Percentiles rank a stretch among this genome's conserved stretches.
These are phyloP conservation scores for Spiraea crenata DNA, from an alignment of 331 rosid genomes.

Conservation along the genomic window DNA sequence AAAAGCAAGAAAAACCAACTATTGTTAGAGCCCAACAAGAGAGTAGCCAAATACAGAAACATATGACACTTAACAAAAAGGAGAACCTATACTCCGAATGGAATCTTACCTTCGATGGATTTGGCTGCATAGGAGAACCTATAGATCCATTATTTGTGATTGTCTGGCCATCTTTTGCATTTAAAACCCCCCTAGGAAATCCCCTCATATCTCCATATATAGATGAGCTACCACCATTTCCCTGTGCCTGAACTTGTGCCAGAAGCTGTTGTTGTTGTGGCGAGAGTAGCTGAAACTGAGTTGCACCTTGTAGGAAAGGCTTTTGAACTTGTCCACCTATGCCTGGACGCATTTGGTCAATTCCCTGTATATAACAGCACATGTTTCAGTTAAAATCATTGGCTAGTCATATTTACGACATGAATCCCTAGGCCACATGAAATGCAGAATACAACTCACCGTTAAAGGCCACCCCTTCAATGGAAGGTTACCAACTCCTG, in stretches of 20 bases:
- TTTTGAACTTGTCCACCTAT: slow-evolving; percentile 83
- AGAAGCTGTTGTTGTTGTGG: slow-evolving; percentile 81
- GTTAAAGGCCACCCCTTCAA: slow-evolving; percentile 97
- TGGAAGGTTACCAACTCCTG: slow-evolving; percentile 75
- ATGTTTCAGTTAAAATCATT: slow-evolving; percentile 19
- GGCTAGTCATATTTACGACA: slow-evolving; percentile 12
- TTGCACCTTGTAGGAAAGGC: slow-evolving; percentile 78
- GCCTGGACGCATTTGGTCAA: slow-evolving; percentile 82
- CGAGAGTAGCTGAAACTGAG: slow-evolving; percentile 83
- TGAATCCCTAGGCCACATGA: slow-evolving; percentile 15
- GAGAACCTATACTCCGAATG: background rate
- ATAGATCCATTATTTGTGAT: slow-evolving; percentile 76
- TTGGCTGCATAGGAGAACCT: slow-evolving; percentile 90
- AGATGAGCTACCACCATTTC: slow-evolving; percentile 56
- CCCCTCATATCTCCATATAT: slow-evolving; percentile 81
- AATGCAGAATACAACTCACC: slow-evolving; percentile 48
- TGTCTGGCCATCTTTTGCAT: slow-evolving; percentile 68
- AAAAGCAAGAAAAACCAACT: background rate
- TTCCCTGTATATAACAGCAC: slow-evolving; percentile 55
- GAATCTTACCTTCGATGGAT: slow-evolving; percentile 65
- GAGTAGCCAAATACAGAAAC: background rate
- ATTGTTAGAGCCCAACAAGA: background rate
- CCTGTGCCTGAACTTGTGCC: slow-evolving; percentile 85
- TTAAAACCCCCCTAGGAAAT: slow-evolving; percentile 63
- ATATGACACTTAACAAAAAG: background rate